Base-by-base conservation (phyloP, 177 flowering plant species). In the Vitis hybrid region DNA sequence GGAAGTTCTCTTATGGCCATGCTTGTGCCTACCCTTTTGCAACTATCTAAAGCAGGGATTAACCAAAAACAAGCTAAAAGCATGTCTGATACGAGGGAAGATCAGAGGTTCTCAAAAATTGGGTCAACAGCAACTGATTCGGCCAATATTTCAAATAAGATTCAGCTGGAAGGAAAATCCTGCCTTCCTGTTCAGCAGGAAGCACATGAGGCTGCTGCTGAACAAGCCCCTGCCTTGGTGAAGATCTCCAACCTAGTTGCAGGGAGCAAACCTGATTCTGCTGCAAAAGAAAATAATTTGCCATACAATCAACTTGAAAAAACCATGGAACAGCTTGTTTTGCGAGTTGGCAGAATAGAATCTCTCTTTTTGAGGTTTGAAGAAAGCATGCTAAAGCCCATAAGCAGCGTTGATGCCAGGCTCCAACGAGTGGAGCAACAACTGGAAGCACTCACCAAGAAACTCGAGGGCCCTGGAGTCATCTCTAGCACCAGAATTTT, bases 21-120 rank as follows among this genome's bases (percentile, higher is more conserved):
- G 97, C 85, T 95, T 70, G 79, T 88, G 63, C 99, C 98, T 57
- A 80, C 91, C 22, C 82, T 95, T 71, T 53, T 92, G 78, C 95
- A 90, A 67, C 62, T 93, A n/a, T 87, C 94, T 57, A 85, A 80
- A 75, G 59, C 87, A 20, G 76, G 78, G 28, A 54, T 17, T 22
- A 54, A 65, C 52, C 72, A 31, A 62, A 15, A 44, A 38, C 80
- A 78, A 66, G 83, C 82, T 2, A 68, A 70, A 24, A 20, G 44
- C 55, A 31, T 17, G 55, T 77, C 74, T 73, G 73, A 73, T 70
- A 19, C 51, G 11, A 66, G 44, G 68, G 79, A 73, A 65, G 71
- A 51, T 14, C 71, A 58, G 51, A 77, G 22, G 38, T 31, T 28
- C 15, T 66, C 60, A 17, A 75, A 66, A 62, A 59, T 38, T 61